Percentiles rank a stretch among this genome's conserved stretches.
phyloP scores from a whole-genome alignment of 805 yeast genomes.

The Kodamaea restingae region DNA sequence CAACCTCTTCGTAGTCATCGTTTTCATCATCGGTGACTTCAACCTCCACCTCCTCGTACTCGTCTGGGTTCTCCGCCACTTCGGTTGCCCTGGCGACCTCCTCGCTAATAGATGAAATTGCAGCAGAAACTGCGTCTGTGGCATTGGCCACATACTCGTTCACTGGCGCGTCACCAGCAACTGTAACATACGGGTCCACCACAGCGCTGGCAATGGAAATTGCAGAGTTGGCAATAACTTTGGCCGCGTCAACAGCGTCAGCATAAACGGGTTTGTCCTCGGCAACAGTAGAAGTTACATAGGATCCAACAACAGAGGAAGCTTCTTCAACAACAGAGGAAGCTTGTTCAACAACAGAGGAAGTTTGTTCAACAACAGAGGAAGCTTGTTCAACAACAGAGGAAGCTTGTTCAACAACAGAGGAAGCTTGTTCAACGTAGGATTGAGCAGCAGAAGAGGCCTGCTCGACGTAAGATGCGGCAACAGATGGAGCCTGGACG shows the following conservation, averaged over 20 bases:
- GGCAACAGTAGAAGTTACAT: not conserved
- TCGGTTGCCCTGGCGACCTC: not conserved
- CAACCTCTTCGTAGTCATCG: not conserved
- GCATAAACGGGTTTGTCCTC: not conserved
- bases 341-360: conserved; percentile 8
- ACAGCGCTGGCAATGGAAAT: conserved; percentile 7
- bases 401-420: not conserved
- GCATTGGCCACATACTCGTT: conserved; percentile 1
- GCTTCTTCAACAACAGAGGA: conserved; percentile 1
- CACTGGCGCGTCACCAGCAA: conserved; percentile 4
- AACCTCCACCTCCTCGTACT: too few species aligned
- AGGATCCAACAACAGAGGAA: not conserved
- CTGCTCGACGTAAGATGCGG: too few species aligned
- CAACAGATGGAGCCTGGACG: conserved; percentile 1
- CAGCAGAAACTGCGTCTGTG: conserved; percentile 8
- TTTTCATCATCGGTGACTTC: not conserved
- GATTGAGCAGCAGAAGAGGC: conserved; percentile 3
- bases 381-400: conserved; percentile 1
- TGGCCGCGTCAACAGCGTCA: conserved; percentile 1
- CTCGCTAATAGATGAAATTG: conserved; percentile 2
- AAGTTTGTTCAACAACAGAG: conserved; percentile 5
- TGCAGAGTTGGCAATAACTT: not conserved
- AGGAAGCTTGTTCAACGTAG: not conserved
- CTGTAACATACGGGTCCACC: not conserved
- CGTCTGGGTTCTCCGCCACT: not conserved